Conservation (phyloP, 345 rosid species). For the Aquilaria sinensis region DNA sequence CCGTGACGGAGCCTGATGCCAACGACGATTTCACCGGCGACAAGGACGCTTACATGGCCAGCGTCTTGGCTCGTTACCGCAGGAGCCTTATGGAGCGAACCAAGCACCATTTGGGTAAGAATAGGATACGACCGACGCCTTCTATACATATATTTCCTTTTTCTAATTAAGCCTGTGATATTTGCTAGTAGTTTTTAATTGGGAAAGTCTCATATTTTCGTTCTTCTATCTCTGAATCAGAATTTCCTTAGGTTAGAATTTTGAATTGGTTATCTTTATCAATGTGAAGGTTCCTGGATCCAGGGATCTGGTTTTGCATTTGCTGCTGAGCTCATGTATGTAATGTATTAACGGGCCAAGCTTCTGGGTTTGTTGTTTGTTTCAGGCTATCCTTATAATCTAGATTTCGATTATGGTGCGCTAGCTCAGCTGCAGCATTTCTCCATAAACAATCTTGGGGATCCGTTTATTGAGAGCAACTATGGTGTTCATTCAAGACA, state of each 20-base stretch:
- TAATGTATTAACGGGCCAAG: too few species aligned
- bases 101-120: constrained; percentile 68
- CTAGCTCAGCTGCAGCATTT: constrained; percentile 90
- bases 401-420: constrained; percentile 97
- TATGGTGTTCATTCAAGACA: constrained; percentile 98
- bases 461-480: constrained; percentile 96
- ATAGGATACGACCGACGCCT: too few species aligned
- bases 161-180: too few species aligned
- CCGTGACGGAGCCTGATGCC: constrained; percentile 84
- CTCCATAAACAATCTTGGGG: constrained; percentile 94
- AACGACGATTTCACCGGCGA: constrained; percentile 90
- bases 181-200: too few species aligned
- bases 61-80: constrained; percentile 80
- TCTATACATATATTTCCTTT: too few species aligned
- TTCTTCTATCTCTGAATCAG: too few species aligned
- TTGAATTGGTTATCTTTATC: too few species aligned
- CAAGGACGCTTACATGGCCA: constrained; percentile 91
- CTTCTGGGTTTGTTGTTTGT: neutral
- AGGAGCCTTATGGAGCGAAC: constrained; percentile 76
- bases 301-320: too few species aligned
- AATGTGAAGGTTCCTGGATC: too few species aligned
- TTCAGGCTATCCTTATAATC: constrained; percentile 92
- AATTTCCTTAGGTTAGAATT: too few species aligned
- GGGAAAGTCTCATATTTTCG: too few species aligned
- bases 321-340: too few species aligned